Conservation (phyloP, 169 alveolate genomes). For the Besnoitia besnoiti region DNA sequence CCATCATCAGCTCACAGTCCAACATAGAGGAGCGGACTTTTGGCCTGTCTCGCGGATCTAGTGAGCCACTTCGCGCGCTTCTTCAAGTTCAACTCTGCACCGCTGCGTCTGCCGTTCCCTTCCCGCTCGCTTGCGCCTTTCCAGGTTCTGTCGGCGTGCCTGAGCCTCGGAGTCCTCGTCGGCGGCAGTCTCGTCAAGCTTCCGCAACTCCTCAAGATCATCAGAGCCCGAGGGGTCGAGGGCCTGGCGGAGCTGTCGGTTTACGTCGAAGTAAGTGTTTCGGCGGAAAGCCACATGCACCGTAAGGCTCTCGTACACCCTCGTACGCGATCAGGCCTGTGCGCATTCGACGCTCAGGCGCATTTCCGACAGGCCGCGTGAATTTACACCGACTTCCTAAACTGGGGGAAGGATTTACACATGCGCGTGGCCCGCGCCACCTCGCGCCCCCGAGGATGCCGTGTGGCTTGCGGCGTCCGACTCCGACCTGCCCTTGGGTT, state of each 20-base stretch:
- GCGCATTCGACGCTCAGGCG: no score
- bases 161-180: background rate
- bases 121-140: background rate
- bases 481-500: no score
- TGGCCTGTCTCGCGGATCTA: background rate
- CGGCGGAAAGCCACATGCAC: background rate
- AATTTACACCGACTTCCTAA: no score
- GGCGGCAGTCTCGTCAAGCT: slow-evolving; percentile 18
- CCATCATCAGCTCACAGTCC: no score
- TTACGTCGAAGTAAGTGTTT: background rate
- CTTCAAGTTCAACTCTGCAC: background rate
- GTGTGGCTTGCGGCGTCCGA: no score
- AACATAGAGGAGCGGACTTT: background rate
- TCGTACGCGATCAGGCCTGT: no score
- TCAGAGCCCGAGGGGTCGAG: background rate
- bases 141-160: slow-evolving; percentile 3
- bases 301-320: background rate
- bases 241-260: slow-evolving; percentile 27
- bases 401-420: no score
- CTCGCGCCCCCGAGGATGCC: no score
- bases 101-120: background rate
- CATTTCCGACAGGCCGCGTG: no score
- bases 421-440: no score
- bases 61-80: background rate
- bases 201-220: slow-evolving; percentile 1